Percentiles rank a stretch among this genome's conserved stretches.
Evolutionary conservation across 2,329 filamentous ascomycete genomes (phyloP).

Genomic region (Coleophoma eucalyptorum): DNA sequence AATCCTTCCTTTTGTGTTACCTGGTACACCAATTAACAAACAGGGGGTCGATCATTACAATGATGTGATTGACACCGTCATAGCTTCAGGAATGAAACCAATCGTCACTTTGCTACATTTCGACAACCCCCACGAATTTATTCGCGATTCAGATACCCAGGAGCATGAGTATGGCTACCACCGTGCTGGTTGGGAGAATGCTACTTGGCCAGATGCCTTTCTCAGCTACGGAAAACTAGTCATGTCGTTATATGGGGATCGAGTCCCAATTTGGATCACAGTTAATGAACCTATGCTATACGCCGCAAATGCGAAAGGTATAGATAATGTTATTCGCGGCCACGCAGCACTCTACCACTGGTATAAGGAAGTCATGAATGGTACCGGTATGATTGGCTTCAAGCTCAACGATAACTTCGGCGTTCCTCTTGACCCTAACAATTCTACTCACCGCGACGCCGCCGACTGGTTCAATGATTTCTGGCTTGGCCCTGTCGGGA

Average conservation of each 20-base stretch:
- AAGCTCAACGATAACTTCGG: constrained; percentile 40
- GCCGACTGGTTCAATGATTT: constrained; percentile 30
- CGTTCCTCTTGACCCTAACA: constrained; percentile 36
- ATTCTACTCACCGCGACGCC: constrained; percentile 3
- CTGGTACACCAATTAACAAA: constrained; percentile 45
- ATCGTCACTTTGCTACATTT: constrained; percentile 44
- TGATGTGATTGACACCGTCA: constrained; percentile 44
- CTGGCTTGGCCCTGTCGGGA: constrained; percentile 41
- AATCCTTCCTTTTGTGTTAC: constrained; percentile 45
- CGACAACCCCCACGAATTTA: constrained; percentile 42
- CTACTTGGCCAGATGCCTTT: constrained; percentile 44
- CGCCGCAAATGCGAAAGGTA: constrained; percentile 32
- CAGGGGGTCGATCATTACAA: constrained; percentile 47
- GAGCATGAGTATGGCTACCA: constrained; percentile 27
- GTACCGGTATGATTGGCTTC: constrained; percentile 42
- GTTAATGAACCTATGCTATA: constrained; percentile 48
- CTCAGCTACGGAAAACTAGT: constrained; percentile 47
- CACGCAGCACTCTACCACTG: constrained; percentile 45
- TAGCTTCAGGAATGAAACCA: constrained; percentile 45
- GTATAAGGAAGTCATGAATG: constrained; percentile 48
- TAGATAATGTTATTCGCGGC: constrained; percentile 37
- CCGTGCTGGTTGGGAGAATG: constrained; percentile 37
- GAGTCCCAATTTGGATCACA: constrained; percentile 46
- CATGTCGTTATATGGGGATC: constrained; percentile 45
- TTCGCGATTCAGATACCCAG: constrained; percentile 23